phyloP scores from a whole-genome alignment of 768 basidiomycete genomes.

The Gymnopilus junonius region DNA sequence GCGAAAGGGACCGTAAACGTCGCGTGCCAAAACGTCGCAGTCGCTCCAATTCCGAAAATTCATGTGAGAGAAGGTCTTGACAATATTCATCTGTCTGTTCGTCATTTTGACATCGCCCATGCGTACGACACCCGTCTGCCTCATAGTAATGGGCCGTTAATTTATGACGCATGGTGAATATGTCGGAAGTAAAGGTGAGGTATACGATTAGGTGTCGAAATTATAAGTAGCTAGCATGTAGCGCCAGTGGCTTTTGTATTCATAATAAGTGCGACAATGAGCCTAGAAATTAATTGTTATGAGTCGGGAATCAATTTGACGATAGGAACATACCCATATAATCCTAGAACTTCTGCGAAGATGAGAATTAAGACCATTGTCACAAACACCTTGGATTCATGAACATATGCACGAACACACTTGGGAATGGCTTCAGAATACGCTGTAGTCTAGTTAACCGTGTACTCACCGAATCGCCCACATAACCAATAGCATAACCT shows the following conservation, averaged over 20 bases:
- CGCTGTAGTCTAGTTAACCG: background rate
- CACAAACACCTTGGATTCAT: slow-evolving; percentile 81
- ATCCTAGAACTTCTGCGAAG: slow-evolving; percentile 93
- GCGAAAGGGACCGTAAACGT: slow-evolving; percentile 30
- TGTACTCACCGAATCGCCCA: slow-evolving; percentile 90
- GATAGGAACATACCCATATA: slow-evolving; percentile 67
- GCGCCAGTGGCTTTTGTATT: slow-evolving; percentile 71
- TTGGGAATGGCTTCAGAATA: slow-evolving; percentile 29
- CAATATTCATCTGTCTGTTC: background rate
- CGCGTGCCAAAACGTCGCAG: slow-evolving; percentile 25
- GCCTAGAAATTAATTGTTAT: slow-evolving; percentile 42
- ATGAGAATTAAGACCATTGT: slow-evolving; percentile 79
- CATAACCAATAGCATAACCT: slow-evolving; percentile 97
- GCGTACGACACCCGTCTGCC: no score
- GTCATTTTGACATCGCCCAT: no score
- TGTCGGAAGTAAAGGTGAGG: slow-evolving; percentile 8
- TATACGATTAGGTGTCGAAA: slow-evolving; percentile 12
- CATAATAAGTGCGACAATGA: slow-evolving; percentile 96
- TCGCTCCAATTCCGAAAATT: slow-evolving; percentile 22
- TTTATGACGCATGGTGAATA: no score
- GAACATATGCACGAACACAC: slow-evolving; percentile 97
- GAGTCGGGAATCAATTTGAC: background rate
- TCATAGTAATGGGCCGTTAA: no score
- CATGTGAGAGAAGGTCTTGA: slow-evolving; percentile 18
- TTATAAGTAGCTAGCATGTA: slow-evolving; percentile 22